Percentiles rank a stretch among this genome's conserved stretches.
phyloP scores from a whole-genome alignment of 768 basidiomycete species.

The Panus rudis region DNA sequence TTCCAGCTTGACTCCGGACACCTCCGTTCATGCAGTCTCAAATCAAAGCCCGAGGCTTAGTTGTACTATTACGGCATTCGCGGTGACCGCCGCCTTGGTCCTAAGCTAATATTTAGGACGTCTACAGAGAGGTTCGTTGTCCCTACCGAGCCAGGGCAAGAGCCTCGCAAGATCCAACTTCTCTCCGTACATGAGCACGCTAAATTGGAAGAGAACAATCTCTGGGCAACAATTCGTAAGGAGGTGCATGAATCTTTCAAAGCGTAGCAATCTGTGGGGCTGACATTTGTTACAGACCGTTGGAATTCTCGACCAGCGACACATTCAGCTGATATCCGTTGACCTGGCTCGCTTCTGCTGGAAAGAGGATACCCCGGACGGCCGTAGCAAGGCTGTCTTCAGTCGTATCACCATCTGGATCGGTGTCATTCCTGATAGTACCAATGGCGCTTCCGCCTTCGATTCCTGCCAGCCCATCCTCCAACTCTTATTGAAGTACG shows the following conservation, averaged over 20 bases:
- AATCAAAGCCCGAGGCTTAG: constrained; percentile 17
- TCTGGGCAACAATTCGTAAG: constrained; percentile 15
- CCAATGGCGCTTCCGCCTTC: constrained; percentile 14
- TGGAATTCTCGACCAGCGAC: constrained; percentile 7
- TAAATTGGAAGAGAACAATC: constrained; percentile 14
- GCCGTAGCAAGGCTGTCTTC: constrained; percentile 7
- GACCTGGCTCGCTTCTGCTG: constrained; percentile 15
- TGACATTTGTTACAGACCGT: constrained; percentile 12
- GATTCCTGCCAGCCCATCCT: constrained; percentile 14
- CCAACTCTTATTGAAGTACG: constrained; percentile 11
- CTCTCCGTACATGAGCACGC: constrained; percentile 12
- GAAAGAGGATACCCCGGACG: constrained; percentile 6
- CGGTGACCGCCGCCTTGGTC: constrained; percentile 8
- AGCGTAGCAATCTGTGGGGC: constrained; percentile 12
- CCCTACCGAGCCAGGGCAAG: constrained; percentile 12
- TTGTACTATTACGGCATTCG: constrained; percentile 16
- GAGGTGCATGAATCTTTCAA: constrained; percentile 19
- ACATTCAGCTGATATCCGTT: constrained; percentile 9
- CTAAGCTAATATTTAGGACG: constrained; percentile 17
- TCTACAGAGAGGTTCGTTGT: constrained; percentile 12
- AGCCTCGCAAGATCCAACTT: constrained; percentile 15
- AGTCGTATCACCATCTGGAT: constrained; percentile 19
- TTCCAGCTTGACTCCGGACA: constrained; percentile 5
- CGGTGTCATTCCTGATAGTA: constrained; percentile 19
- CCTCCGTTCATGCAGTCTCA: constrained; percentile 12